Evolutionary conservation across 805 yeast species (phyloP), one percentile per base, ranked within the genome.

Genomic region (Lachancea quebecensis): DNA sequence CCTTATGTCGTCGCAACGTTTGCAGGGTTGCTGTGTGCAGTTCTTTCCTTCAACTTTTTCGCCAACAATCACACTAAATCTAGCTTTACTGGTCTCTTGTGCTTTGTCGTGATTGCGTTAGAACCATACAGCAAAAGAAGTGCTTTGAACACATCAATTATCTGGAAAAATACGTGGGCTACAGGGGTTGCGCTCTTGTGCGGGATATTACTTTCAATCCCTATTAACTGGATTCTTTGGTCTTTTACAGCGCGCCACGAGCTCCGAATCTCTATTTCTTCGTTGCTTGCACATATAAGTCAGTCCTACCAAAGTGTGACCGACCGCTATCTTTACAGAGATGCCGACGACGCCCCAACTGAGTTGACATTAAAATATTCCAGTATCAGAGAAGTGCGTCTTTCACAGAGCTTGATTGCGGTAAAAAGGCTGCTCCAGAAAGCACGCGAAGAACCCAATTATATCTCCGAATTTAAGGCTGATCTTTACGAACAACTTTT

Each of bases 301-400:
- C 73, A 71, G 49, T 68, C 74, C 0, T 75, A 72, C 49, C 78
- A 72, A 48, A 59, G 69, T 11, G 71, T 74, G 4, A 63, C 73
- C 17, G 79, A 74, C 42, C 58, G 78, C 39, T 75, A 72, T 47
- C 54, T 75, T 2, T 75, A 74, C 51, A 64, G 77, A 44, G 78
- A 75, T 52, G 57, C 60, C 14, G 61, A 65, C 44, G 79, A 74
- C 51, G 70, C 64, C 30, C 77, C 78, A 4, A 73, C 77, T 0
- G 73, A 67, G 9, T 44, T 72, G 36, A 67, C 76, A 0, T 49
- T 72, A 31, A 69, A 68, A 38, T 56, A 71, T 39, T 70, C 75
- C 0, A 72, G 68, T 46, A 70, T 72, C 29, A 60, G 77, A 44
- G 79, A 75, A 52, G 72, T 73, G 10, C 65, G 78, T 55, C 62